A percentile compares a stretch with the other conserved stretches of the same genome.
Conservation (phyloP, 305 asterid species). For the Fraxinus angustifolia region DNA sequence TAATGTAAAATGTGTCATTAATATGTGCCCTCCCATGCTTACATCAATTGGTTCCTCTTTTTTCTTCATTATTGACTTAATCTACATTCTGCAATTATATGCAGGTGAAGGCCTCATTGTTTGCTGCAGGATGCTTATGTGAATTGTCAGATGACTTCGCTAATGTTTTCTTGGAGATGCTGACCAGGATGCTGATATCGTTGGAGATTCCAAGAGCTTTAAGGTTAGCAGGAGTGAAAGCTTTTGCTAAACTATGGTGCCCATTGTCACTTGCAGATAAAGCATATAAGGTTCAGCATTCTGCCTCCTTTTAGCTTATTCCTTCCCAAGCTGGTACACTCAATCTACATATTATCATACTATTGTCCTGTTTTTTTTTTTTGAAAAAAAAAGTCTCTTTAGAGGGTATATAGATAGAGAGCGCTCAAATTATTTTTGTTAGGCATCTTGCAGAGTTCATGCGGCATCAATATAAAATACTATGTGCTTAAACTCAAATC, state of each 20-base stretch:
- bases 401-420: slow-evolving; percentile 5
- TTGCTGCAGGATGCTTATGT: slow-evolving; percentile 73
- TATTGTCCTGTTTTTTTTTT: slow-evolving; percentile 9
- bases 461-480: background rate
- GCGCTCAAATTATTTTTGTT: background rate
- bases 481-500: slow-evolving; percentile 5
- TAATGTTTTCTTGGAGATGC: slow-evolving; percentile 66
- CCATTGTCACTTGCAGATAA: slow-evolving; percentile 55
- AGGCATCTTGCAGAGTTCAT: slow-evolving; percentile 4
- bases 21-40: background rate
- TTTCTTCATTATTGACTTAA: background rate
- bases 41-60: slow-evolving; percentile 1
- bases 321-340: slow-evolving; percentile 3
- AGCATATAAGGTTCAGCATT: slow-evolving; percentile 69
- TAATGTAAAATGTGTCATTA: background rate
- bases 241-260: slow-evolving; percentile 51
- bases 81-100: slow-evolving; percentile 17
- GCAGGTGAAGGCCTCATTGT: slow-evolving; percentile 80
- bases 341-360: background rate
- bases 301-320: slow-evolving; percentile 10
- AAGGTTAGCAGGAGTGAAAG: slow-evolving; percentile 63
- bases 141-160: slow-evolving; percentile 73
- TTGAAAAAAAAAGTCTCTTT: background rate
- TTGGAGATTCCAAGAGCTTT: slow-evolving; percentile 41
- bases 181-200: slow-evolving; percentile 44